Evolutionary conservation across 352 stramenopile genomes (phyloP), one percentile per base, ranked within the genome.

Genomic region (Pythium vanterpoolii): DNA sequence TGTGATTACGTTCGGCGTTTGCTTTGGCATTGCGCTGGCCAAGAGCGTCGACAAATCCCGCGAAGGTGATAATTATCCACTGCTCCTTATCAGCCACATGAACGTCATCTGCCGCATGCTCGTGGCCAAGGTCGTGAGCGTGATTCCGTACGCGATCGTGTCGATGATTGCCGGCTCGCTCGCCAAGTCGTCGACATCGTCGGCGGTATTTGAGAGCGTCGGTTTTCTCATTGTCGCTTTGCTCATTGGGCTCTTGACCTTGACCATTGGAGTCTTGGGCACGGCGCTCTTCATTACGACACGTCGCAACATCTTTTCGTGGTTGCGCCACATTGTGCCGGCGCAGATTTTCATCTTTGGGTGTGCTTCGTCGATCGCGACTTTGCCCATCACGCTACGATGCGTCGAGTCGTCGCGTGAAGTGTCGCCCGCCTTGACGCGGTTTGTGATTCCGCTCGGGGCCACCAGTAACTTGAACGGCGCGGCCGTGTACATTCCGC

Each of bases 291-390:
- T 79, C 53, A n/a, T 88, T 19, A 81, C 71, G 26, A 86, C 79
- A 27, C 56, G 70, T 24, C 60, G 68, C 23, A 90, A 76, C 64
- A 76, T 89, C 38, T 88, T 89, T 61, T 71, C 64, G 55, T 89
- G 87, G 66, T 55, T 93, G 39, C 71, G 61, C 31, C 49, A 87
- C 55, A 85, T 93, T 46, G 24, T 90, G 3, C 84, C 81, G 1
- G 84, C 84, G 0, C 79, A 90, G 43, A 66, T 87, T 31, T 93
- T 93, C 56, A 79, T 86, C 39, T 79, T 90, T 56, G 79, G 79
- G 6, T 91, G 77, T 48, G 86, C 78, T 30, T 91, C 81, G n/a
- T 93, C 84, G 26, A 85, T 91, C 42, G 84, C 81, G 31, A 89
- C 81, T 60, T 66, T 93, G 50, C 84, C 81, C 2, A 77, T 92